Base-by-base conservation (phyloP, 306 rosid genomes). In the Prunus salicina region DNA sequence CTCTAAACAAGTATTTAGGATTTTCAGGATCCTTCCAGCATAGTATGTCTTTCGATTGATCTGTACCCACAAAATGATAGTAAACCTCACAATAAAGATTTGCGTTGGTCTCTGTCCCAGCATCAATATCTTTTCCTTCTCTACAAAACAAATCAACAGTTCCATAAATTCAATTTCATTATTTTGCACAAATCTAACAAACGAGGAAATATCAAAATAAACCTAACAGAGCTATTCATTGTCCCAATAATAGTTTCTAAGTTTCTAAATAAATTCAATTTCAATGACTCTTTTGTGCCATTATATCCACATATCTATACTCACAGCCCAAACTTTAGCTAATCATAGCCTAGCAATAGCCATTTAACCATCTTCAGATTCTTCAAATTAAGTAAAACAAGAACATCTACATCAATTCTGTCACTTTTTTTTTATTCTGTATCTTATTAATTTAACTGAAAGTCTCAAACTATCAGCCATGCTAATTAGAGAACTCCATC, bases 21-120 rank as follows among this genome's bases (percentile, higher is more conserved):
- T 91, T 89, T 22, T 92, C 91, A 75, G 84, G 61, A 79, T 95
- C 99, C 80, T 72, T 90, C 97, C 97, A 95, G 75, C 97, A 90
- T 69, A 95, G 82, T 61, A 95, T 77, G 86, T 95, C 99, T 73
- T 89, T 82, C 0, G 93, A 92, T 63, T 95, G 99, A 85, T 90
- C 87, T 0, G 87, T 89, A 15, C 97, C 97, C 86, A 95, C 77
- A 74, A 89, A 82, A 84, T 95, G 99, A 83, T 95, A 95, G 81
- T 86, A 87, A 32, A 95, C 74, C 75, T 95, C 90, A 41, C 90
- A 97, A 81, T 88, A 72, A 72, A 90, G 96, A 84, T 92, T 95
- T 45, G 87, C 12, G 69, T 87, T 77, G 62, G 97, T 95, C 86
- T 92, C 97, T 2, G 99, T 92, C 63, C 97, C 99, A 79, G 97